These are phyloP conservation scores for Plasmodium billcollinsi DNA, from an alignment of 169 alveolate species.

Conservation along the genomic window DNA sequence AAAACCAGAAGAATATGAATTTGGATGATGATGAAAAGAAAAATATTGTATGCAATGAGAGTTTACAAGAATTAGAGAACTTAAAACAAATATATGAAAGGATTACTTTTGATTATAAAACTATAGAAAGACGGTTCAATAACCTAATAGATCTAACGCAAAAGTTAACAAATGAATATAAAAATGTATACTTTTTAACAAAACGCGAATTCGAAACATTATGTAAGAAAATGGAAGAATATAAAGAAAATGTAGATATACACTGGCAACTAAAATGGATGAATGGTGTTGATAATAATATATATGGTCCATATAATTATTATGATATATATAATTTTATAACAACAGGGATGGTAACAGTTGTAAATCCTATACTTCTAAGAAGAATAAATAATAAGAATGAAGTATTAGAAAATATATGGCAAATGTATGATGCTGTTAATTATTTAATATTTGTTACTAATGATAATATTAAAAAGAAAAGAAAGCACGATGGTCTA, in stretches of 20 bases:
- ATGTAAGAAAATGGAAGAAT: conserved; percentile 64
- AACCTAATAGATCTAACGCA: conserved; percentile 74
- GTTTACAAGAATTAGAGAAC: conserved; percentile 16
- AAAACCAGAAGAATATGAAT: not conserved
- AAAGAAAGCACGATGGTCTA: conserved; percentile 31
- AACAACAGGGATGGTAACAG: conserved; percentile 57
- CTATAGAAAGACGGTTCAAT: conserved; percentile 70
- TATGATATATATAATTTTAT: conserved; percentile 71
- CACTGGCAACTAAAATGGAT: conserved; percentile 68
- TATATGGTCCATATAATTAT: conserved; percentile 70
- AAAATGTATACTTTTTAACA: conserved; percentile 71
- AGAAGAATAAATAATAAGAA: conserved; percentile 71
- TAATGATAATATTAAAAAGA: conserved; percentile 68
- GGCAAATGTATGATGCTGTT: conserved; percentile 76
- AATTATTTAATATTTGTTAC: conserved; percentile 67
- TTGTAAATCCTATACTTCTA: conserved; percentile 48
- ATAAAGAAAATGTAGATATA: conserved; percentile 58
- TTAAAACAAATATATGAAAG: conserved; percentile 39
- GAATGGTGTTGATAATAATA: conserved; percentile 46
- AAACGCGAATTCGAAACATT: conserved; percentile 59
- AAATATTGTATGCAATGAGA: not conserved
- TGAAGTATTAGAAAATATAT: conserved; percentile 55
- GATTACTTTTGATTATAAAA: conserved; percentile 52
- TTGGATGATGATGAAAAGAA: not conserved
- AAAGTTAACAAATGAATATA: conserved; percentile 67